Conservation (phyloP, 1,284 basidiomycete species). For the Gastroboletus turbinatus region DNA sequence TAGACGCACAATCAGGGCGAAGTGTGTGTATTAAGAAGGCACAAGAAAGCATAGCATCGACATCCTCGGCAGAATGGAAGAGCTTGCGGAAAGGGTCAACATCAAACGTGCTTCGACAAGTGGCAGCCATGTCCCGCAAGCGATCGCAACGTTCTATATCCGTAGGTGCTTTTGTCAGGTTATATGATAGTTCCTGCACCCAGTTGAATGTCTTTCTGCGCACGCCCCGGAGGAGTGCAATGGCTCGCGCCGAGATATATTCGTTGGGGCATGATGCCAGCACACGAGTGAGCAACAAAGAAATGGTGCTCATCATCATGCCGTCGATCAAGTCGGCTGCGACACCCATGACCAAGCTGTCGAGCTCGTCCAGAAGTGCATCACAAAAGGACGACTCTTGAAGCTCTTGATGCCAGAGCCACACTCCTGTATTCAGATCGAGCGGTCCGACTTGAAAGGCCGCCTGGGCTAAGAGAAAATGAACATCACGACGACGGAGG, state of each 20-base stretch:
- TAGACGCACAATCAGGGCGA: background rate
- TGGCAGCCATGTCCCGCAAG: conserved; percentile 35
- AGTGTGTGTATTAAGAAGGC: conserved; percentile 26
- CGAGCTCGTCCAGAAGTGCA: conserved; percentile 22
- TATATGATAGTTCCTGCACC: too few relatives aligned
- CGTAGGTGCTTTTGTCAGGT: conserved; percentile 14
- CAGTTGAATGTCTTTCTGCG: too few relatives aligned
- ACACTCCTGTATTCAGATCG: background rate
- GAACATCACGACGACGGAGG: too few relatives aligned
- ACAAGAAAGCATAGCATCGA: conserved; percentile 35
- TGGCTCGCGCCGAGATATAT: background rate
- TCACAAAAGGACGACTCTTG: too few relatives aligned
- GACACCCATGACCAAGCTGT: conserved; percentile 27
- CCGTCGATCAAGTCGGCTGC: conserved; percentile 41
- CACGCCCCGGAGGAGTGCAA: conserved; percentile 25
- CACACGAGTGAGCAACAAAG: conserved; percentile 35
- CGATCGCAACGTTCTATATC: conserved; percentile 25
- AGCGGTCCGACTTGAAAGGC: background rate
- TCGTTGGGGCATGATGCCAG: conserved; percentile 25
- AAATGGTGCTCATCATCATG: conserved; percentile 35
- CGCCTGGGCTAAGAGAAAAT: background rate
- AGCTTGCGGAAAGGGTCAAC: conserved; percentile 27
- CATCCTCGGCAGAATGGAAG: too few relatives aligned
- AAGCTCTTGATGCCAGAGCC: too few relatives aligned
- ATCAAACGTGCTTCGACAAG: conserved; percentile 42